Evolutionary conservation across 2,329 filamentous ascomycete genomes (phyloP).

Genomic region (Penicillium italicum): DNA sequence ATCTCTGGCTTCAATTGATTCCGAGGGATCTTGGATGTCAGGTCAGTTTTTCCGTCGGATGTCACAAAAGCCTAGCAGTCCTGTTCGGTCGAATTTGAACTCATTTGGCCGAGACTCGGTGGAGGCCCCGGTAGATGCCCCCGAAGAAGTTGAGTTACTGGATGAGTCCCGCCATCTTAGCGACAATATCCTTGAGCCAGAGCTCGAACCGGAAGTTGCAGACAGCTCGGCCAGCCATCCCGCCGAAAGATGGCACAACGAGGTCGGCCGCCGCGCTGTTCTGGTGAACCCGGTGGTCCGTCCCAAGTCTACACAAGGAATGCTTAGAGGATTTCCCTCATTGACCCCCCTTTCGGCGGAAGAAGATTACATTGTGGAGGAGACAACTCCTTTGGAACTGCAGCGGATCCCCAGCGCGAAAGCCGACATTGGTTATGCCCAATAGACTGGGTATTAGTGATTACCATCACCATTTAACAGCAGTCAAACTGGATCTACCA

Average conservation of each 20-base stretch:
- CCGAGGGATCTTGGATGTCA: slow-evolving; percentile 92
- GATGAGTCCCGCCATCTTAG: slow-evolving; percentile 29
- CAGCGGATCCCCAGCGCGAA: slow-evolving; percentile 55
- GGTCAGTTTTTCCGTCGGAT: slow-evolving; percentile 59
- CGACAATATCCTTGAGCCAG: slow-evolving; percentile 52
- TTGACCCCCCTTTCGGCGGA: slow-evolving; percentile 34
- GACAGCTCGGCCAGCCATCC: slow-evolving; percentile 19
- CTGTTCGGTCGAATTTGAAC: slow-evolving; percentile 41
- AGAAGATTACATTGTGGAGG: slow-evolving; percentile 34
- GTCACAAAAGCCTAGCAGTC: slow-evolving; percentile 41
- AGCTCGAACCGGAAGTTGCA: slow-evolving; percentile 31
- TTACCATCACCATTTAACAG: neutral
- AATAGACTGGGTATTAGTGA: neutral
- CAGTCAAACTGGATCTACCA: neutral
- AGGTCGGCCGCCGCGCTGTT: slow-evolving; percentile 56
- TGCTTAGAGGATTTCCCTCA: slow-evolving; percentile 52
- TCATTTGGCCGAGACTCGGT: slow-evolving; percentile 41
- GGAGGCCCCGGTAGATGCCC: slow-evolving; percentile 40
- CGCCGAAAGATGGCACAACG: slow-evolving; percentile 49
- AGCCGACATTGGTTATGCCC: slow-evolving; percentile 20
- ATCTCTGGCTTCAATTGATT: slow-evolving; percentile 90
- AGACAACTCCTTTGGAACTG: slow-evolving; percentile 34
- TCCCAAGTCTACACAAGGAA: slow-evolving; percentile 59
- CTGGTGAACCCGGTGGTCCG: slow-evolving; percentile 60
- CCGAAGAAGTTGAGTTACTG: slow-evolving; percentile 41